Conservation (phyloP, 2,329 filamentous ascomycete genomes). For the Dothideomycetes sp. region DNA sequence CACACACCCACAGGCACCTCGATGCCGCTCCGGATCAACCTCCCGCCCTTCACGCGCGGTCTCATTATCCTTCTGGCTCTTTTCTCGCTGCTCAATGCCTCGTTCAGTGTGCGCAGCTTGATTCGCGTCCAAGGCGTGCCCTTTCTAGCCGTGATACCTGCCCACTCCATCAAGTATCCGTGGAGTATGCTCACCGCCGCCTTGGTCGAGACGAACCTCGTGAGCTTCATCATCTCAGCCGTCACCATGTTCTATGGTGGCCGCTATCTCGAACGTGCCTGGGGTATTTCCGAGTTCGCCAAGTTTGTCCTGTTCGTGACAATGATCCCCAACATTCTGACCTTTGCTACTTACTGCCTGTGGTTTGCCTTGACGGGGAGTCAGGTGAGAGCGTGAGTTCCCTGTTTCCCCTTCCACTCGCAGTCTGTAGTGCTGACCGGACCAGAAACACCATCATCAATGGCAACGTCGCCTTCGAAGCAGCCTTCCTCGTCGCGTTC, state of each 20-base stretch:
- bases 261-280: constrained; percentile 88
- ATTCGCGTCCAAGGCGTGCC: constrained; percentile 35
- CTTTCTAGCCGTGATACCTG: constrained; percentile 79
- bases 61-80: constrained; percentile 65
- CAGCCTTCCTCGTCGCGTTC: constrained; percentile 90
- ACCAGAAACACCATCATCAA: constrained; percentile 66
- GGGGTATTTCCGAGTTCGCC: constrained; percentile 83
- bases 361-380: constrained; percentile 62
- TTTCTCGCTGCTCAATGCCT: constrained; percentile 74
- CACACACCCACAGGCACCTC: too few relatives aligned
- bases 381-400: constrained; percentile 15
- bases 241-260: constrained; percentile 84
- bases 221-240: constrained; percentile 69
- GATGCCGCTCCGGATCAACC: constrained; percentile 80
- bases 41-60: constrained; percentile 81
- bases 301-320: constrained; percentile 76
- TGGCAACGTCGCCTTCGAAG: constrained; percentile 81
- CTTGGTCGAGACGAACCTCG: constrained; percentile 85
- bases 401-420: background rate
- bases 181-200: constrained; percentile 86
- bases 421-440: background rate
- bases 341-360: constrained; percentile 63
- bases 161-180: constrained; percentile 74
- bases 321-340: constrained; percentile 69
- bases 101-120: constrained; percentile 34